Evolutionary conservation across 108 stramenopile species (phyloP).

Genomic region (Pseudonitzschia delicatissima): DNA sequence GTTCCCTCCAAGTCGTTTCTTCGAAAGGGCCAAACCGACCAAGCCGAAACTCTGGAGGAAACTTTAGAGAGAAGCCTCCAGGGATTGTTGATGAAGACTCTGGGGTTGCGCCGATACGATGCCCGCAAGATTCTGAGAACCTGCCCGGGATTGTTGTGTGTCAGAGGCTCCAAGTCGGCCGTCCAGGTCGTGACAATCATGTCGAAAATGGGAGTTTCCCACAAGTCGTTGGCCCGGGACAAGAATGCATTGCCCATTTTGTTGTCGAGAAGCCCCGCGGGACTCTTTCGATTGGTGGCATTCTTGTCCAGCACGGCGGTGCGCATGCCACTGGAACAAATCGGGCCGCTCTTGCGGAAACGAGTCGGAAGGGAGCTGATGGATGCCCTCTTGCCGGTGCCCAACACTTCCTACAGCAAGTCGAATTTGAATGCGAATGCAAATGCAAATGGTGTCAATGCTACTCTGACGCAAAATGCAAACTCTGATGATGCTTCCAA

Average conservation of each 20-base stretch:
- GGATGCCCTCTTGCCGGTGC: conserved; percentile 60
- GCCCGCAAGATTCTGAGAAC: conserved; percentile 66
- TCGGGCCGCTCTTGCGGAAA: conserved; percentile 67
- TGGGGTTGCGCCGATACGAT: conserved; percentile 66
- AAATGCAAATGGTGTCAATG: background rate
- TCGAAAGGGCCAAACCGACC: conserved; percentile 3
- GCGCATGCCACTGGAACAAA: conserved; percentile 49
- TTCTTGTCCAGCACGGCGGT: conserved; percentile 65
- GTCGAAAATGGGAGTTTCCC: conserved; percentile 59
- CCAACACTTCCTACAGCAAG: conserved; percentile 7
- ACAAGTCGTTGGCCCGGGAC: conserved; percentile 59
- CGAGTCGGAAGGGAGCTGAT: conserved; percentile 48
- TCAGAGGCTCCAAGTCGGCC: conserved; percentile 59
- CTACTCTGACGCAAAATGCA: background rate
- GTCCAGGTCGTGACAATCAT: conserved; percentile 58
- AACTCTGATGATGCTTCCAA: background rate
- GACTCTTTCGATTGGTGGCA: conserved; percentile 67
- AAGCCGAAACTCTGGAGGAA: conserved; percentile 51
- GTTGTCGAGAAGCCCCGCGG: conserved; percentile 64
- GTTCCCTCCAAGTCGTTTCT: conserved; percentile 30
- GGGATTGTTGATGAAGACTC: conserved; percentile 39
- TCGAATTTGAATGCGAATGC: background rate
- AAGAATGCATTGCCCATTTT: conserved; percentile 55
- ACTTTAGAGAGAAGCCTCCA: conserved; percentile 49
- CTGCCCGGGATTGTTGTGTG: conserved; percentile 62